Evolutionary conservation across 1,284 basidiomycete species (phyloP).

Genomic region (Vanrija sp.): DNA sequence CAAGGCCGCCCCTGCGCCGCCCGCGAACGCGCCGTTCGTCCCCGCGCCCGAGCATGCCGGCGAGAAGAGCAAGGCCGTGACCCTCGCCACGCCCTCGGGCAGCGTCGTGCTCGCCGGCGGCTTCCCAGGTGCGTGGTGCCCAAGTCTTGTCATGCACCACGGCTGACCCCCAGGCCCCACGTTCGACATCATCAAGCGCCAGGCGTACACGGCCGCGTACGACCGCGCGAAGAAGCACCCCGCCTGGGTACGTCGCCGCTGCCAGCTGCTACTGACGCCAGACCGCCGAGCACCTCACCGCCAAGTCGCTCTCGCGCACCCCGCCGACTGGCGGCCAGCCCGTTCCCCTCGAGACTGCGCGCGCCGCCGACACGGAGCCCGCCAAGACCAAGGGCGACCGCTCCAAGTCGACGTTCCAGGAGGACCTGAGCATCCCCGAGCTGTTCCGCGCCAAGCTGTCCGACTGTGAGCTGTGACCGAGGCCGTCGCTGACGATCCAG

Average conservation of each 20-base stretch:
- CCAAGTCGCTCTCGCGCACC: slow-evolving; percentile 64
- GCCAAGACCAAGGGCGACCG: slow-evolving; percentile 59
- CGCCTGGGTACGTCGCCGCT: slow-evolving; percentile 67
- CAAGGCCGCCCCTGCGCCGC: slow-evolving; percentile 3
- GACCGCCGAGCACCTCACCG: slow-evolving; percentile 89
- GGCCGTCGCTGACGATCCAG: slow-evolving; percentile 23
- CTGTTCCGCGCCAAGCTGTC: slow-evolving; percentile 78
- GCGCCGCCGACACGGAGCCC: slow-evolving; percentile 34
- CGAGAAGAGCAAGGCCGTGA: slow-evolving; percentile 13
- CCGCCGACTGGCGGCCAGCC: slow-evolving; percentile 27
- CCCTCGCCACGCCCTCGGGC: slow-evolving; percentile 31
- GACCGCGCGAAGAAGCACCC: slow-evolving; percentile 88
- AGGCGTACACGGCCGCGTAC: slow-evolving; percentile 83
- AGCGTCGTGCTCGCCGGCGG: slow-evolving; percentile 34
- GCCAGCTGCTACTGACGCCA: slow-evolving; percentile 35
- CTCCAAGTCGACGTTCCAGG: slow-evolving; percentile 73
- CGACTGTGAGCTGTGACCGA: slow-evolving; percentile 56
- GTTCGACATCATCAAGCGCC: slow-evolving; percentile 70
- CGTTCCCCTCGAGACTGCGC: slow-evolving; percentile 35
- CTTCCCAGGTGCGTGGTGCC: slow-evolving; percentile 42
- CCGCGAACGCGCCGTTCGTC: slow-evolving; percentile 10
- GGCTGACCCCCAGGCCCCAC: slow-evolving; percentile 63
- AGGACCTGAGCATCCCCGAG: slow-evolving; percentile 74
- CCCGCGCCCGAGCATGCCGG: slow-evolving; percentile 25
- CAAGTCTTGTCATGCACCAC: slow-evolving; percentile 19